Evolutionary conservation across 768 basidiomycete species (phyloP).

Genomic region (Amanita polypyramis): DNA sequence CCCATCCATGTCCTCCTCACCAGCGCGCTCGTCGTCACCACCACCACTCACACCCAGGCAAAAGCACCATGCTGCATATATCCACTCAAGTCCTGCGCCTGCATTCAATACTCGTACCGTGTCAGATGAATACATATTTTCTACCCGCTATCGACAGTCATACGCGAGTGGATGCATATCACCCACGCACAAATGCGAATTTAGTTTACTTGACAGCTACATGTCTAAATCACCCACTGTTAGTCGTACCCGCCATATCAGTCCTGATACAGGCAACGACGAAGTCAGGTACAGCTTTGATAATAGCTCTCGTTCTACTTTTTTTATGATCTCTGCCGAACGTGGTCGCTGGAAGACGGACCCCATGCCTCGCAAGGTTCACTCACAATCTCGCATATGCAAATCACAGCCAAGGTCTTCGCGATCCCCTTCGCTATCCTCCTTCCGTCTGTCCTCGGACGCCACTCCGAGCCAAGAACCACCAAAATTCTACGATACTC

Average conservation of each 20-base stretch:
- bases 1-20: slow-evolving; percentile 3
- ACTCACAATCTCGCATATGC: slow-evolving; percentile 1
- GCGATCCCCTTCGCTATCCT: not conserved
- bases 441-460: not conserved
- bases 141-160: too few species aligned
- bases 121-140: too few species aligned
- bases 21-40: not conserved
- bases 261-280: slow-evolving; percentile 24
- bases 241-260: slow-evolving; percentile 2
- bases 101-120: not conserved
- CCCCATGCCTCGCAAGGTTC: slow-evolving; percentile 25
- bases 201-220: too few species aligned
- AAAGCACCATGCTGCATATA: not conserved
- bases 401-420: not conserved
- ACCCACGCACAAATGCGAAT: too few species aligned
- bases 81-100: not conserved
- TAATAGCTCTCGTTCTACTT: slow-evolving; percentile 32
- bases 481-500: slow-evolving; percentile 5
- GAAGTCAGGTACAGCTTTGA: slow-evolving; percentile 20
- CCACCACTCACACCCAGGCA: too few species aligned
- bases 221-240: not conserved
- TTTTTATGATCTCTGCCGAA: slow-evolving; percentile 45
- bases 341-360: slow-evolving; percentile 50
- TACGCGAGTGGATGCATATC: too few species aligned
- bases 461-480: slow-evolving; percentile 9